Conservation (phyloP, 495 filamentous ascomycete genomes). For the Jackrogersella minutella region DNA sequence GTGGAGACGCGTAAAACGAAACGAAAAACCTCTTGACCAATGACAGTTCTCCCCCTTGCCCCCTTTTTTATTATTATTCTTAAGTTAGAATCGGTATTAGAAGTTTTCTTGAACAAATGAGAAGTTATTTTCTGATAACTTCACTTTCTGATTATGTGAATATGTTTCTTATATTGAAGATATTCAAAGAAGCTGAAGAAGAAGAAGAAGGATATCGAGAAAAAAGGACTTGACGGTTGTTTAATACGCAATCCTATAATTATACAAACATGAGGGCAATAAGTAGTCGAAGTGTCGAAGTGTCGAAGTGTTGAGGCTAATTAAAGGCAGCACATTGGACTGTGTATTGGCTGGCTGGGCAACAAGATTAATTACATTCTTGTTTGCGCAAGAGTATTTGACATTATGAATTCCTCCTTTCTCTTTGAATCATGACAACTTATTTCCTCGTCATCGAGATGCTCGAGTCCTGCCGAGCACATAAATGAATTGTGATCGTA, state of each 20-base stretch:
- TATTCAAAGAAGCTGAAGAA: neutral
- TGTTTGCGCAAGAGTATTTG: neutral
- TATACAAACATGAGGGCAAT: neutral
- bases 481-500: neutral
- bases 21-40: neutral
- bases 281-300: too few relatives aligned
- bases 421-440: neutral
- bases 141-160: neutral
- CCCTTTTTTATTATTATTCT: conserved; percentile 19
- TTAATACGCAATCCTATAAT: neutral
- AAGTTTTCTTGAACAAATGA: too few relatives aligned
- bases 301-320: conserved; percentile 1
- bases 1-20: conserved; percentile 37
- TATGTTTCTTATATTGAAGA: neutral
- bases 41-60: neutral
- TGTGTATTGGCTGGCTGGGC: conserved; percentile 33
- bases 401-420: neutral
- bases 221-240: neutral
- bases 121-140: neutral
- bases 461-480: neutral
- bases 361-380: conserved; percentile 38
- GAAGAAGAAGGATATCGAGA: neutral
- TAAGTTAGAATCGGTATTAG: too few relatives aligned
- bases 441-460: conserved; percentile 10
- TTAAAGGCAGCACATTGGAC: conserved; percentile 3